Evolutionary conservation across 2,329 filamentous ascomycete species (phyloP).

Genomic region (Lasiodiplodia citricola): DNA sequence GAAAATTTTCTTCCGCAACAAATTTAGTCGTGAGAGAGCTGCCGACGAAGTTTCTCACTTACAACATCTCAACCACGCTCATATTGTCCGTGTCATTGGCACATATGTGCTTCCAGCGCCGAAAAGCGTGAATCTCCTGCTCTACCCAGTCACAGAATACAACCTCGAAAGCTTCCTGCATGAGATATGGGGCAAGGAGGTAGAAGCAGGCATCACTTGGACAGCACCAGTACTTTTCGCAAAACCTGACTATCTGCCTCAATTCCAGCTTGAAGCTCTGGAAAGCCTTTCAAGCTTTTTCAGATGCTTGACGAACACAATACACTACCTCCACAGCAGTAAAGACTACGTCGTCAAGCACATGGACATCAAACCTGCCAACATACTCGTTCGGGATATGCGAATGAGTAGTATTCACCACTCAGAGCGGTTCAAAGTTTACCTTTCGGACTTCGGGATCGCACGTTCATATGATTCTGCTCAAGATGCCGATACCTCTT

Average conservation of each 20-base stretch:
- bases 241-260: background rate
- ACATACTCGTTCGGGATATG: conserved; percentile 30
- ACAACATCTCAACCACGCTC: background rate
- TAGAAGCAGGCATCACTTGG: background rate
- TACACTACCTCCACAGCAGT: background rate
- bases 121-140: background rate
- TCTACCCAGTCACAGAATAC: background rate
- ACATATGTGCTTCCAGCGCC: background rate
- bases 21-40: background rate
- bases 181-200: background rate
- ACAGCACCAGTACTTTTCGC: background rate
- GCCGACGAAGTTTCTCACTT: background rate
- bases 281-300: background rate
- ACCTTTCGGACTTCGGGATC: background rate
- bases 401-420: background rate
- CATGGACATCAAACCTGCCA: conserved; percentile 34
- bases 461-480: conserved; percentile 33
- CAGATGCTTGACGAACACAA: background rate
- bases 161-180: background rate
- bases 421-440: background rate
- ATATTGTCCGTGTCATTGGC: background rate
- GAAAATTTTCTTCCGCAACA: background rate
- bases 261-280: background rate
- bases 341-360: conserved; percentile 28
- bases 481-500: conserved; percentile 31